phyloP scores from a whole-genome alignment of 2,329 filamentous ascomycete genomes.

The Cladosporium sp. region DNA sequence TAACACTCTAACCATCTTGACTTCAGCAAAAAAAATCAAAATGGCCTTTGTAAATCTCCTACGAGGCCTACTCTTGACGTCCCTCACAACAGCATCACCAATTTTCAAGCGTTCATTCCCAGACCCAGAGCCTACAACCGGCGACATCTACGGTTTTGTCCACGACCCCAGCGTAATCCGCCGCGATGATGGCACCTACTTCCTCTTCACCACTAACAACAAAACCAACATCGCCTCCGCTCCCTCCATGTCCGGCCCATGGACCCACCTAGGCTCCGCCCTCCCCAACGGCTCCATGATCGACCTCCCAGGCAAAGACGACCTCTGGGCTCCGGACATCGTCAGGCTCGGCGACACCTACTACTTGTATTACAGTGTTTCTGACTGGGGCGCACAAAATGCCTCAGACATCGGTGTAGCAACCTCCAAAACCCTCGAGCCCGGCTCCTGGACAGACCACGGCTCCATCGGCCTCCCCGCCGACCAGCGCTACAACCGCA shows the following conservation, averaged over 20 bases:
- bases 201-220: slow-evolving; percentile 54
- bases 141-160: slow-evolving; percentile 30
- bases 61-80: neutral
- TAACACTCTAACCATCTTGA: neutral
- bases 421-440: slow-evolving; percentile 50
- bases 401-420: slow-evolving; percentile 63
- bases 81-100: slow-evolving; percentile 2
- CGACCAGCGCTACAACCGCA: slow-evolving; percentile 44
- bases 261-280: slow-evolving; percentile 49
- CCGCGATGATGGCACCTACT: slow-evolving; percentile 41
- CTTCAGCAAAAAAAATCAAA: neutral
- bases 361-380: slow-evolving; percentile 65
- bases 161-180: slow-evolving; percentile 51
- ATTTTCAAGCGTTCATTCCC: slow-evolving; percentile 10
- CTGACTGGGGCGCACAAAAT: slow-evolving; percentile 59
- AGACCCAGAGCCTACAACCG: slow-evolving; percentile 1
- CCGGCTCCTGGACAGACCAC: slow-evolving; percentile 60
- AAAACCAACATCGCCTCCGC: slow-evolving; percentile 51
- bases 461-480: slow-evolving; percentile 58
- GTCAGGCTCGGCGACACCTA: slow-evolving; percentile 57
- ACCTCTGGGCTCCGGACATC: slow-evolving; percentile 65
- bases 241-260: slow-evolving; percentile 49
- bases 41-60: neutral
- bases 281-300: slow-evolving; percentile 51
- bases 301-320: slow-evolving; percentile 46